These are phyloP conservation scores for Sporothrix dimorphospora DNA, from an alignment of 2,329 filamentous ascomycete genomes.

Conservation along the genomic window DNA sequence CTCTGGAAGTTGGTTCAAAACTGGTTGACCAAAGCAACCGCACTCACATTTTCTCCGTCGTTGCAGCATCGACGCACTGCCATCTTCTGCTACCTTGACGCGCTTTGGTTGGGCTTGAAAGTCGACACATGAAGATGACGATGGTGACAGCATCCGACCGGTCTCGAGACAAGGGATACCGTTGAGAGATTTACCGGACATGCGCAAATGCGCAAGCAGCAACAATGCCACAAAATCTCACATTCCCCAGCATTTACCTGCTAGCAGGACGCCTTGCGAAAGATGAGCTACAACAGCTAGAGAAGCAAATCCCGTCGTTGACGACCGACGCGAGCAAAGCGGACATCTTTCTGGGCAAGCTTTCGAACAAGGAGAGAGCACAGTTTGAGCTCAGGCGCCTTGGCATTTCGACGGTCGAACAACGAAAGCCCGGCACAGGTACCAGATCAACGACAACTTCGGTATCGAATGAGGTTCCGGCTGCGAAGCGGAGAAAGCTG, in stretches of 20 bases:
- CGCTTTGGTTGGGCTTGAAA: not conserved
- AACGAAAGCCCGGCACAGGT: not conserved
- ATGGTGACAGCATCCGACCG: not conserved
- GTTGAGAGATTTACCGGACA: not conserved
- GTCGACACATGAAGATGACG: not conserved
- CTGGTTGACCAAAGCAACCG: not conserved
- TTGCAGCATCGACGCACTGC: not conserved
- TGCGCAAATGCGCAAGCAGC: not conserved
- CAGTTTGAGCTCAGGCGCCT: slow-evolving; percentile 74
- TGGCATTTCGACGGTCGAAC: slow-evolving; percentile 60
- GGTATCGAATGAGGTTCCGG: slow-evolving; percentile 28
- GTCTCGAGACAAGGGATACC: not conserved
- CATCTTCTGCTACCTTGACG: not conserved
- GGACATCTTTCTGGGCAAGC: slow-evolving; percentile 72
- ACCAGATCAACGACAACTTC: not conserved
- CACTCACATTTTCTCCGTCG: not conserved
- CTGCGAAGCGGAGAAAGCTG: slow-evolving; percentile 21
- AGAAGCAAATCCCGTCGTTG: slow-evolving; percentile 65
- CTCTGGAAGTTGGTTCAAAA: not conserved
- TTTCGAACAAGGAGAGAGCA: slow-evolving; percentile 70
- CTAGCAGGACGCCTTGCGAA: slow-evolving; percentile 69
- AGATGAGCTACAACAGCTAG: slow-evolving; percentile 64
- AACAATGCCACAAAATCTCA: slow-evolving; percentile 18
- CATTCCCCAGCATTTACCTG: slow-evolving; percentile 70
- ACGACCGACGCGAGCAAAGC: slow-evolving; percentile 76